phyloP scores from a whole-genome alignment of 2,329 filamentous ascomycete genomes.

The Xylaria sp. region DNA sequence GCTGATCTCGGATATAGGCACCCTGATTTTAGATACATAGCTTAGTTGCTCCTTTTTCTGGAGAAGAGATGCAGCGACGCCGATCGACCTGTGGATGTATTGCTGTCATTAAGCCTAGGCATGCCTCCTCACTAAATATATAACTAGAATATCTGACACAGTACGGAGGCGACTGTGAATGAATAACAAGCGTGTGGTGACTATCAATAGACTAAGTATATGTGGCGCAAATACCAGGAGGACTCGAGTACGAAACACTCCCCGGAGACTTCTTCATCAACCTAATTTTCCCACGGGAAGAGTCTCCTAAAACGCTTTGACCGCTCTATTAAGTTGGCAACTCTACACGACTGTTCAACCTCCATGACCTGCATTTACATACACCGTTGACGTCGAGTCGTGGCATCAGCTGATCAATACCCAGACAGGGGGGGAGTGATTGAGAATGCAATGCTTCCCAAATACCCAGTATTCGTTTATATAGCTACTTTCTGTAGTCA shows the following conservation, averaged over 20 bases:
- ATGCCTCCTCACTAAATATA: neutral
- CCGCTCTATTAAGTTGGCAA: neutral
- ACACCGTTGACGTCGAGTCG: neutral
- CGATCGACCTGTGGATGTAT: neutral
- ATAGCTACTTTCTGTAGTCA: neutral
- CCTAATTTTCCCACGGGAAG: neutral
- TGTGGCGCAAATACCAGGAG: neutral
- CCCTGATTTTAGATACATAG: conserved; percentile 67
- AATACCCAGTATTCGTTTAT: neutral
- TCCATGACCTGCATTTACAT: neutral
- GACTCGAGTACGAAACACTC: neutral
- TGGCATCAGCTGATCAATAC: neutral
- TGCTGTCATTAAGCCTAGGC: neutral
- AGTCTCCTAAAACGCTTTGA: neutral
- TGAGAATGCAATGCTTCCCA: neutral
- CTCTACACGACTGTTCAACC: neutral
- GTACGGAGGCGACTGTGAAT: neutral
- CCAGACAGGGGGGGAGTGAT: too few relatives aligned
- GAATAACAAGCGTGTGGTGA: neutral
- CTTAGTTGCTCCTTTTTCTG: conserved; percentile 38
- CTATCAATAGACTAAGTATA: neutral
- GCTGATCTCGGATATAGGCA: conserved; percentile 63
- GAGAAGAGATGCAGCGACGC: neutral
- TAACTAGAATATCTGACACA: conserved; percentile 10
- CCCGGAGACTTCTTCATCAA: neutral